Percentiles rank a stretch among this genome's conserved stretches.
Evolutionary conservation across 768 basidiomycete species (phyloP).

Genomic region (Phaeotremella skinneri): DNA sequence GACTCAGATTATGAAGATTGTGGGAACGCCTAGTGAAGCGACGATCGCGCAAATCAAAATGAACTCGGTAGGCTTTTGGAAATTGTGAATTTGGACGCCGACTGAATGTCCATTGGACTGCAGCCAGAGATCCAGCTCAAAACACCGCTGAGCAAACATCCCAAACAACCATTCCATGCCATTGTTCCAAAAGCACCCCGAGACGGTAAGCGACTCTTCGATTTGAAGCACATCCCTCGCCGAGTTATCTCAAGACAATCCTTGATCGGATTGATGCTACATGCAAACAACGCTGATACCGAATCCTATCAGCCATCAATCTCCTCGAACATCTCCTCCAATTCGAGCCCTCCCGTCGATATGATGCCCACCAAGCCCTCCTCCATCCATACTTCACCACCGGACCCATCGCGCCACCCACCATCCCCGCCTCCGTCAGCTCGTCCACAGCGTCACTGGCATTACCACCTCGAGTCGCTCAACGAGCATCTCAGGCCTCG

Average conservation of each 20-base stretch:
- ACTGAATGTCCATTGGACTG: too few relatives aligned
- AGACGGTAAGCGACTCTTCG: constrained; percentile 32
- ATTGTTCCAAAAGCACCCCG: constrained; percentile 48
- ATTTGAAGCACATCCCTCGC: too few relatives aligned
- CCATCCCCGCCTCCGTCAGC: constrained; percentile 37
- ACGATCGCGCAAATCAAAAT: constrained; percentile 81
- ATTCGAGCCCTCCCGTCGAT: constrained; percentile 88
- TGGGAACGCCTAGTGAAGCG: constrained; percentile 89
- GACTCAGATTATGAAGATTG: constrained; percentile 94
- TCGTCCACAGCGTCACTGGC: constrained; percentile 40
- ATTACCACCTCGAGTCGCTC: constrained; percentile 40
- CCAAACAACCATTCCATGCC: constrained; percentile 48
- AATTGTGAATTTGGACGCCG: constrained; percentile 2
- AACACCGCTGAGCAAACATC: constrained; percentile 40
- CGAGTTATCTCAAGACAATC: too few relatives aligned
- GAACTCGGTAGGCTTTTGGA: constrained; percentile 68
- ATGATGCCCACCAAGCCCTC: constrained; percentile 86
- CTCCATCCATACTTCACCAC: constrained; percentile 79
- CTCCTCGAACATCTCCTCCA: constrained; percentile 90
- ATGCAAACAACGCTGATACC: neutral
- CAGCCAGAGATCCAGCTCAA: constrained; percentile 48
- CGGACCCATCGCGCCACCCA: constrained; percentile 43
- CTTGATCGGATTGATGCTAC: too few relatives aligned
- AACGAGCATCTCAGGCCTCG: constrained; percentile 34
- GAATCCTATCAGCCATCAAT: constrained; percentile 65